Base-by-base conservation (phyloP, 2,329 filamentous ascomycete species). In the Aspergillus flavus region DNA sequence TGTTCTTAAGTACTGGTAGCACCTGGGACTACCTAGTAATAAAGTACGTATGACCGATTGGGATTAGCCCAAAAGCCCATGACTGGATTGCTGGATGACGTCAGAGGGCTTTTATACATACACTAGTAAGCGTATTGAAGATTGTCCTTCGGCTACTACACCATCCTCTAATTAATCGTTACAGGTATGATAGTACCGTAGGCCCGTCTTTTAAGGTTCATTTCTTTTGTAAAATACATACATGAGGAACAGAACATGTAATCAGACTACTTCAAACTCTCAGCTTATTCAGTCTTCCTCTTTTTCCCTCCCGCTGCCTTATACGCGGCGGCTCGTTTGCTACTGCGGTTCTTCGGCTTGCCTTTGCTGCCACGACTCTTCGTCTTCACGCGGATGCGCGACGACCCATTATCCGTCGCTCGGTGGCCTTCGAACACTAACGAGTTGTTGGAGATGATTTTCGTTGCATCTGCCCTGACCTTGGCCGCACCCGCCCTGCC, bases 351-450 rank as follows among this genome's bases (percentile, higher is more conserved):
- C 59, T 78, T 78, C 45, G 73, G 75, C 67, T 81, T 80, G 26
- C 74, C 78, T 62, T 78, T 76, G n/a, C 70, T 72, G 36, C 76
- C 76, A 58, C 78, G 76, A 60, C 75, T 76, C 72, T 79, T 79
- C 34, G 70, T 71, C 70, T 76, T 78, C 41, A 78, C 67, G 48
- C 74, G 78, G 58, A 76, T 69, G 26, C 68, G 70, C 36, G 70
- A 72, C 12, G 69, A 69, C 45, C 70, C 72, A 62, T 70, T 71
- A 56, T 76, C 73, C 1, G 72, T 75, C 30, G 81, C 80, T 32
- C 81, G 78, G 61, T 81, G 74, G 21, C 81, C 81, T 65, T 83
- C 81, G 63, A 83, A 82, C 23, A 83, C 75, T 48, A 80, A 66
- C 0, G 74, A 74, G 61, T 75, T 77, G 19, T 66, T 69, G 5